Evolutionary conservation across 805 yeast species (phyloP).

Genomic region (Blastobotrys chiropterorum): DNA sequence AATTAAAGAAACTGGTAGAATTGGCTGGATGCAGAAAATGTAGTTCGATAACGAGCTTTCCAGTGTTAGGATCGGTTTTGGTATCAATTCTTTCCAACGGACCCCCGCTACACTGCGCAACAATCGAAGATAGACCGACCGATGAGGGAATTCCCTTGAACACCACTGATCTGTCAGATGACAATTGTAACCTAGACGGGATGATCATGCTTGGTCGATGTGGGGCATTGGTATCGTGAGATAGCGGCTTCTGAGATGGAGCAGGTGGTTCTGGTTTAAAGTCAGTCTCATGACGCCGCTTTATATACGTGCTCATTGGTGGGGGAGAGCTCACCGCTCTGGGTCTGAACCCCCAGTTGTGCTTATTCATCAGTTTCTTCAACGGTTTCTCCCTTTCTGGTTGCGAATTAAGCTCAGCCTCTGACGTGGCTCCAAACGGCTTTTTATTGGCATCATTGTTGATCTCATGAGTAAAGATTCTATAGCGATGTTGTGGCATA

Average conservation of each 20-base stretch:
- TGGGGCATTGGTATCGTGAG: not conserved
- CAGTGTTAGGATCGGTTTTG: not conserved
- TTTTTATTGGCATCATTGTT: not conserved
- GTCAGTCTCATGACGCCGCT: not conserved
- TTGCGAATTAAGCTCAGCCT: not conserved
- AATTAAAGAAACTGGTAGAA: conserved; percentile 14
- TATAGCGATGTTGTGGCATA: not conserved
- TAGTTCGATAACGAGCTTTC: conserved; percentile 9
- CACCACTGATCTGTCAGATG: not conserved
- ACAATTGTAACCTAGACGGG: not conserved
- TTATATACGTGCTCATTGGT: not conserved
- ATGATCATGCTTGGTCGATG: not conserved
- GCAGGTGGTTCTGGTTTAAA: not conserved
- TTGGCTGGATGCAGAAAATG: conserved; percentile 11
- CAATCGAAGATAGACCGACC: conserved; percentile 4
- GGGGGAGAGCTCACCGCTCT: not conserved
- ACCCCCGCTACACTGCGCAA: conserved; percentile 3
- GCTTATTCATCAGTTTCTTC: not conserved
- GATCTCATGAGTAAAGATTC: not conserved
- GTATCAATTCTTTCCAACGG: conserved; percentile 2
- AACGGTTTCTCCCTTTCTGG: not conserved
- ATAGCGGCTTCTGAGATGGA: not conserved
- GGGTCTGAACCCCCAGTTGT: conserved; percentile 1
- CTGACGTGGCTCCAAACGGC: not conserved
- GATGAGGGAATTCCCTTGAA: not conserved